These are phyloP conservation scores for Pholiota microspora DNA, from an alignment of 768 basidiomycete species.

Conservation along the genomic window DNA sequence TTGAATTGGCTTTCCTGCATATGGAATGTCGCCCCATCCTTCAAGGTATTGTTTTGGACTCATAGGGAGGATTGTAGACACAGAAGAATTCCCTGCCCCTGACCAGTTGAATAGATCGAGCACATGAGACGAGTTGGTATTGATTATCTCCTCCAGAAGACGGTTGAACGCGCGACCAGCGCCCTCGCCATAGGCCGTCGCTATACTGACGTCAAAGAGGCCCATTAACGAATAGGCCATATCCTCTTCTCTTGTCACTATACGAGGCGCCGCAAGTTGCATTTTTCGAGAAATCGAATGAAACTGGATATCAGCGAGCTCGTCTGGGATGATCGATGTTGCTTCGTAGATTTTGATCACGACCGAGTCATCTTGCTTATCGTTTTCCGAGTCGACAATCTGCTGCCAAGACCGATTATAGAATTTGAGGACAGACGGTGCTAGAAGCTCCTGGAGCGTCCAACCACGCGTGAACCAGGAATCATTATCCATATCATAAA, in stretches of 20 bases:
- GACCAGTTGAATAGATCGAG: background rate
- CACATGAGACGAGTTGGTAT: background rate
- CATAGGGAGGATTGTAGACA: background rate
- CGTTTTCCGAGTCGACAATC: background rate
- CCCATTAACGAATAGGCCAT: background rate
- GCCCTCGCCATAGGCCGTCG: background rate
- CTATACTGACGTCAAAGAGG: background rate
- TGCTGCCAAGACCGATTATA: background rate
- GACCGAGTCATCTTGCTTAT: background rate
- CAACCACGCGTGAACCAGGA: slow-evolving; percentile 3
- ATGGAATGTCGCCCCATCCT: background rate
- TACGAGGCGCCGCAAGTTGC: background rate
- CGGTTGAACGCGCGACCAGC: background rate
- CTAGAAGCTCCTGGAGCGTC: background rate
- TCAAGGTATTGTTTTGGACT: background rate
- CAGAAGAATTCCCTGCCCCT: too few relatives aligned
- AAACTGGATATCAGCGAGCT: background rate
- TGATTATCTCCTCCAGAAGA: background rate
- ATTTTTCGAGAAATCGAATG: background rate
- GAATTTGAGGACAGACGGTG: background rate
- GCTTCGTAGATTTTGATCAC: background rate
- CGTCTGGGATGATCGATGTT: background rate
- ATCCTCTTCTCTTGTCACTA: background rate
- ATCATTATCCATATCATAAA: background rate
- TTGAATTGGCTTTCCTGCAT: background rate